Conservation (phyloP, 495 filamentous ascomycete genomes). For the Paragyromitra xinjiangensis region DNA sequence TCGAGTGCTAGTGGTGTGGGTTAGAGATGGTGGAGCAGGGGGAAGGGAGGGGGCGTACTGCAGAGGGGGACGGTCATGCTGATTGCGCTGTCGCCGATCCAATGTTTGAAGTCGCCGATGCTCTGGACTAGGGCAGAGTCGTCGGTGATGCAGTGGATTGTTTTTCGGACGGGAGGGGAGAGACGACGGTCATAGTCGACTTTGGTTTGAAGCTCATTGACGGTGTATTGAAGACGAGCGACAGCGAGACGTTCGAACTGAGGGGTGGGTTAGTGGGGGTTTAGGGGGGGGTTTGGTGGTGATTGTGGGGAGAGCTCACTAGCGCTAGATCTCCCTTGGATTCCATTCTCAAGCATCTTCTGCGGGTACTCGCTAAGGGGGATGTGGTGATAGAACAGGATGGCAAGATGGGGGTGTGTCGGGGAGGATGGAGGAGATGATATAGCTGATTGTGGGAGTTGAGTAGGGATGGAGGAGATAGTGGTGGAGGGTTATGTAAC, state of each 20-base stretch:
- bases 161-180: conserved; percentile 64
- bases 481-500: background rate
- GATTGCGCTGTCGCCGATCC: conserved; percentile 71
- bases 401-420: background rate
- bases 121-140: conserved; percentile 75
- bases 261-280: background rate
- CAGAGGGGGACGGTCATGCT: conserved; percentile 74
- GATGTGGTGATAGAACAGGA: background rate
- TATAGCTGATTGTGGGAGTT: background rate
- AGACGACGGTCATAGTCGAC: conserved; percentile 53
- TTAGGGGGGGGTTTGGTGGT: background rate
- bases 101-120: conserved; percentile 74
- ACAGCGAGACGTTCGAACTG: conserved; percentile 55
- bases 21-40: conserved; percentile 49
- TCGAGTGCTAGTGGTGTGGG: conserved; percentile 53
- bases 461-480: too few relatives aligned
- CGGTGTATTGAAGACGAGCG: conserved; percentile 58
- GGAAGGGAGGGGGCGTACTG: conserved; percentile 63
- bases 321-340: conserved; percentile 45
- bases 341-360: conserved; percentile 52
- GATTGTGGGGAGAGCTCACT: conserved; percentile 12
- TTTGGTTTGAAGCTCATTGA: conserved; percentile 61
- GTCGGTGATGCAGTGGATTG: conserved; percentile 79
- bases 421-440: background rate
- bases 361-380: conserved; percentile 13